Conservation (phyloP, 257 asterid species). For the Handroanthus guayacan region DNA sequence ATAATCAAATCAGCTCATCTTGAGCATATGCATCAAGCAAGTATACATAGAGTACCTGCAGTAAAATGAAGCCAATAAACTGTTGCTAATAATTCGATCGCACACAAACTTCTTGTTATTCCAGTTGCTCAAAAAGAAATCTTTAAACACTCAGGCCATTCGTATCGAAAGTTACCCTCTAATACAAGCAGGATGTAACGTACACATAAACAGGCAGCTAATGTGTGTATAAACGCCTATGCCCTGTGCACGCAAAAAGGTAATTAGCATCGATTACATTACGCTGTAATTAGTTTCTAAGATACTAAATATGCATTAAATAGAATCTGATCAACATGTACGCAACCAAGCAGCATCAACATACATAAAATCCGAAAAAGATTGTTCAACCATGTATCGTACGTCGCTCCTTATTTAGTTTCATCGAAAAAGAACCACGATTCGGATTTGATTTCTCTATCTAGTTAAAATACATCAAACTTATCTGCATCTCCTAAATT, state of each 20-base stretch:
- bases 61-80: slow-evolving; percentile 21
- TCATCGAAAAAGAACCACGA: background rate
- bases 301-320: background rate
- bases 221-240: background rate
- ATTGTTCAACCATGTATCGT: slow-evolving; percentile 17
- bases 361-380: slow-evolving; percentile 21
- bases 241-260: background rate
- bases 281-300: background rate
- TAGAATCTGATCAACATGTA: background rate
- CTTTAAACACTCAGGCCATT: background rate
- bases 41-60: slow-evolving; percentile 35
- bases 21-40: slow-evolving; percentile 23
- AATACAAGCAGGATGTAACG: background rate
- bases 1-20: slow-evolving; percentile 31
- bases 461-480: slow-evolving; percentile 20
- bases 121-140: background rate
- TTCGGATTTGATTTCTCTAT: slow-evolving; percentile 4
- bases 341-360: background rate
- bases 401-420: slow-evolving; percentile 4
- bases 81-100: background rate
- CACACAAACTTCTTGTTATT: background rate
- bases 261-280: slow-evolving; percentile 5
- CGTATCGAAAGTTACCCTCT: slow-evolving; percentile 17
- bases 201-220: no score
- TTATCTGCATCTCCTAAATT: slow-evolving; percentile 5